Evolutionary conservation across 768 basidiomycete genomes (phyloP), one percentile per base, ranked within the genome.

Genomic region (Mycena epipterygia): DNA sequence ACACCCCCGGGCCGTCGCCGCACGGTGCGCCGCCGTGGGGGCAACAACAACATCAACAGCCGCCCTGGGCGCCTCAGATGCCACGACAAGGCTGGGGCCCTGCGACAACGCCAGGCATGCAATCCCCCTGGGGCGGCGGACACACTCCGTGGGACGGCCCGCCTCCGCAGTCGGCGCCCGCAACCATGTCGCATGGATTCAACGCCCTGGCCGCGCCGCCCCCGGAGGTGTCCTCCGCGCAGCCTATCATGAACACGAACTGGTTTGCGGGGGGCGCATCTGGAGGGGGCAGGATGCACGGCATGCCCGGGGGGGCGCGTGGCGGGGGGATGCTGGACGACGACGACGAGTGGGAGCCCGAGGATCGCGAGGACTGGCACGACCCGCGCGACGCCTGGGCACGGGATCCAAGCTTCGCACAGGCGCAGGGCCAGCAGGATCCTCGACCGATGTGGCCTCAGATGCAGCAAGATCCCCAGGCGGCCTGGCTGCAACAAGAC

Each of bases 171-270:
- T 51, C 64, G 6, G 58, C 69, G 14, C 64, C 64, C 0, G 63
- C 33, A 35, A 29, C 37, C 8, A n/a, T 25, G 21, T 6, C 48
- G 23, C 41, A 64, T 5, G 64, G 70, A 12, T 71, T 71, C 37
- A 67, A 55, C 60, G 70, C 70, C 13, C 49, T 23, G 53, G 70
- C 64, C 9, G 70, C 70, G 53, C 70, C 64, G 21, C 70, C 70
- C 12, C 33, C 14, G 5, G 59, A 57, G 44, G 51, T 53, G 23
- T 17, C 59, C 33, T 64, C 57, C 14, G 69, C 42, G 3, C 70
- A 71, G 53, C 70, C 70, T 13, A 37, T 71, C 2, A 59, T 21
- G 29, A 12, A 13, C 14, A 37, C 32, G 27, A 51, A 44, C n/a
- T 71, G 59, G 59, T 71, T 71, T 23, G 42, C 30, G 41, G 32